Conservation (phyloP, 2,329 filamentous ascomycete genomes). For the Epichloe typhina region DNA sequence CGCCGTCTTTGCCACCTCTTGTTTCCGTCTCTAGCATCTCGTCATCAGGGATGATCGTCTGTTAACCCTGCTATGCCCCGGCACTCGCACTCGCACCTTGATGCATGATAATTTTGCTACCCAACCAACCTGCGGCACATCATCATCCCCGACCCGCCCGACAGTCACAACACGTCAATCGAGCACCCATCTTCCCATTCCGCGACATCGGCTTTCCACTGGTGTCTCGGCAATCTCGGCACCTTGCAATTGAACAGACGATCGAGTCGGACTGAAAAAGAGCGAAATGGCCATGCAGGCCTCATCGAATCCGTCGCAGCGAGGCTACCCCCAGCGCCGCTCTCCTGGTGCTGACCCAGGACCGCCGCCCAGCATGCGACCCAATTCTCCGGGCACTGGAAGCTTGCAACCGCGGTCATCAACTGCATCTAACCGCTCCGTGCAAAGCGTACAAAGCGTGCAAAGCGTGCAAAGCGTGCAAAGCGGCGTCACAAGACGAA, state of each 20-base stretch:
- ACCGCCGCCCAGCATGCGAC: slow-evolving; percentile 41
- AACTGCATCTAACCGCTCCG: slow-evolving; percentile 53
- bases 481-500: slow-evolving; percentile 16
- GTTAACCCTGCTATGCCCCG: neutral
- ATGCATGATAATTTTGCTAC: slow-evolving; percentile 3
- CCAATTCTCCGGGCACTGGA: slow-evolving; percentile 48
- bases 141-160: neutral
- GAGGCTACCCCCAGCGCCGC: slow-evolving; percentile 41
- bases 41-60: slow-evolving; percentile 13
- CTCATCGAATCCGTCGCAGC: slow-evolving; percentile 34
- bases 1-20: neutral
- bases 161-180: neutral
- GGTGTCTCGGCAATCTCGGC: neutral
- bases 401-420: slow-evolving; percentile 47
- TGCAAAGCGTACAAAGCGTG: slow-evolving; percentile 14
- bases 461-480: slow-evolving; percentile 20
- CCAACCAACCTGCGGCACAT: neutral
- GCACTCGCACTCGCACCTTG: slow-evolving; percentile 1
- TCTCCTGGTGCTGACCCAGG: slow-evolving; percentile 50
- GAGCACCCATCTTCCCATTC: neutral
- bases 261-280: neutral
- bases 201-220: neutral
- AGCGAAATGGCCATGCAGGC: slow-evolving; percentile 30
- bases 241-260: neutral
- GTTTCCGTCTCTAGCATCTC: slow-evolving; percentile 4